Evolutionary conservation across 371 early-diverging fungal genomes (phyloP).

Genomic region (Mucor velutinosus): DNA sequence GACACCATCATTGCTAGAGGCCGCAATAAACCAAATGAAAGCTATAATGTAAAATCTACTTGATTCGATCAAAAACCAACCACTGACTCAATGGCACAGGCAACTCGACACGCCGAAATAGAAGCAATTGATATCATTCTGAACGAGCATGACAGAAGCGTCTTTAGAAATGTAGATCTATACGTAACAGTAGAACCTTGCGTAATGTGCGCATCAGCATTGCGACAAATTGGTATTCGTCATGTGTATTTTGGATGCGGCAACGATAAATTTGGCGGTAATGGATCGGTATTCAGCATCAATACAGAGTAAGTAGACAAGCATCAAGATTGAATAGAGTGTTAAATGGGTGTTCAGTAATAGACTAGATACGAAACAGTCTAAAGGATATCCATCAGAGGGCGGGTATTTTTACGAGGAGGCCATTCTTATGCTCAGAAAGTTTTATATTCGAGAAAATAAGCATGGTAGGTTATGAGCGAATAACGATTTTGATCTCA

Average conservation of each 20-base stretch:
- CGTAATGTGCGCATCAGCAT: conserved; percentile 97
- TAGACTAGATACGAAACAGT: conserved; percentile 31
- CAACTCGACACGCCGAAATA: conserved; percentile 92
- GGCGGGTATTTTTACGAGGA: conserved; percentile 80
- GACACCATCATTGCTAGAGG: conserved; percentile 69
- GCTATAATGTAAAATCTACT: conserved; percentile 72
- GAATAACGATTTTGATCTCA: not conserved
- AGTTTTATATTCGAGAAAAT: conserved; percentile 93
- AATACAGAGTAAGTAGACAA: conserved; percentile 62
- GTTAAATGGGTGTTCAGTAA: conserved; percentile 1
- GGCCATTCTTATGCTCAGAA: conserved; percentile 83
- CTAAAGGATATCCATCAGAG: conserved; percentile 58
- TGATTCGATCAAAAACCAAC: not conserved
- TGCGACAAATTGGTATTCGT: conserved; percentile 77
- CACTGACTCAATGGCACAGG: conserved; percentile 47
- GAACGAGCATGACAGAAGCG: conserved; percentile 27
- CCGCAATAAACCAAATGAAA: conserved; percentile 85
- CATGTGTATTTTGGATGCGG: conserved; percentile 88
- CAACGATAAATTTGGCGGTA: conserved; percentile 97
- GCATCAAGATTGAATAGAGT: not conserved
- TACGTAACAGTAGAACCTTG: conserved; percentile 99
- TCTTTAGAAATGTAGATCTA: conserved; percentile 69
- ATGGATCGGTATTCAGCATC: conserved; percentile 83
- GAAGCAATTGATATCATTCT: conserved; percentile 86
- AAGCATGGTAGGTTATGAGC: conserved; percentile 62